These are phyloP conservation scores for Solanum aculeatissimum DNA, from an alignment of 305 asterid species.

Conservation along the genomic window DNA sequence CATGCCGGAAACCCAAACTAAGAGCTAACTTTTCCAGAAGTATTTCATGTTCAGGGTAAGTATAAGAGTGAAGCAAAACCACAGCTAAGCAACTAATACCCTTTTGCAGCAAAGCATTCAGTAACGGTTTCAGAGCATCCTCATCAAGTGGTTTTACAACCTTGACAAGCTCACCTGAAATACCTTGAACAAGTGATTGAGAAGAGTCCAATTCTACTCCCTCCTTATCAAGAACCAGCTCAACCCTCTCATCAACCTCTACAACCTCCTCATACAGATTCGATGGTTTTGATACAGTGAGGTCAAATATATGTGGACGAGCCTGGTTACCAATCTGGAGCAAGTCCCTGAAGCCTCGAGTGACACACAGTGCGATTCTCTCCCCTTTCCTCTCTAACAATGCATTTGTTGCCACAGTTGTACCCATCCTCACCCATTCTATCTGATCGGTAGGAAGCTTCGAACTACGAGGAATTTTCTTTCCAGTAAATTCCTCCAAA, in stretches of 20 bases:
- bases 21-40: constrained; percentile 55
- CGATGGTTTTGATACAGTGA: constrained; percentile 76
- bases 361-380: constrained; percentile 86
- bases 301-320: constrained; percentile 91
- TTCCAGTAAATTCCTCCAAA: constrained; percentile 79
- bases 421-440: constrained; percentile 99
- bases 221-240: constrained; percentile 53
- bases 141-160: constrained; percentile 65
- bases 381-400: constrained; percentile 91
- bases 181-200: constrained; percentile 44
- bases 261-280: constrained; percentile 89
- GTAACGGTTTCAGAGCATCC: constrained; percentile 54
- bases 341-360: constrained; percentile 72
- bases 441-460: constrained; percentile 88
- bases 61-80: constrained; percentile 89
- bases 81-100: constrained; percentile 84
- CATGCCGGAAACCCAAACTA: constrained; percentile 83
- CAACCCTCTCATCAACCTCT: constrained; percentile 92
- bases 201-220: constrained; percentile 19
- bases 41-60: constrained; percentile 72
- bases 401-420: constrained; percentile 97
- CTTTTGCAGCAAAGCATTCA: constrained; percentile 46
- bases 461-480: constrained; percentile 57
- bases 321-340: constrained; percentile 98
- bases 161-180: constrained; percentile 83